Evolutionary conservation across 768 basidiomycete genomes (phyloP), one percentile per base, ranked within the genome.

Genomic region (Lactarius deliciosus): DNA sequence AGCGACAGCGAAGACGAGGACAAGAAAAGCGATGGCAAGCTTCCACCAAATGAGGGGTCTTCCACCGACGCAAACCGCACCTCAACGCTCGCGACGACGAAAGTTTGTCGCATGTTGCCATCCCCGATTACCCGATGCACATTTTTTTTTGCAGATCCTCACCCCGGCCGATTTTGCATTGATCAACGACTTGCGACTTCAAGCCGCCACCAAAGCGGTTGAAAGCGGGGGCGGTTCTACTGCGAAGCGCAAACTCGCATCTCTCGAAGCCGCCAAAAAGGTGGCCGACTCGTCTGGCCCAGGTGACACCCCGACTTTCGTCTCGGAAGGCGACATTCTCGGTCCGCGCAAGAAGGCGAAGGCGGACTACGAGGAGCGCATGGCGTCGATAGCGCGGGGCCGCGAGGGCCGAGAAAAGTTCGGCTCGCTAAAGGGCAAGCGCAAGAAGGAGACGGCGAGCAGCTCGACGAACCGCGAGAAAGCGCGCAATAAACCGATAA

Each of bases 321-420:
- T 98, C 61, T 92, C 91, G 16, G 97, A 98, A 73, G 84, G 83
- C 68, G 94, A 96, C 72, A 98, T 99, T 69, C 81, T 98, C 11
- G 96, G 97, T 1, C 92, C 94, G 16, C 86, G 92, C 1, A 98
- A 98, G 79, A 96, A 95, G 80, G 82, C 83, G 40, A 99, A 98
- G 77, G 86, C 92, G 1, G 89, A 92, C 74, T 98, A 98, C 75
- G 92, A 92, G 63, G 96, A 96, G 73, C 89, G 96, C 22, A 84
- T 98, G 77, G 96, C 91, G 5, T 90, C 89, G 9, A 91, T 98
- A 69, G 87, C 90, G 74, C 92, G 94, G 75, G 96, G 96, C 0
- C 85, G 96, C 45, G 96, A 98, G 76, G 96, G 94, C 0, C 84
- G 96, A 58, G 96, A 96, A 75, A 96, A 96, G 79, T 97, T 88